A percentile compares a stretch with the other conserved stretches of the same genome.
Conservation (phyloP, 2,329 filamentous ascomycete genomes). For the Talaromyces sp. region DNA sequence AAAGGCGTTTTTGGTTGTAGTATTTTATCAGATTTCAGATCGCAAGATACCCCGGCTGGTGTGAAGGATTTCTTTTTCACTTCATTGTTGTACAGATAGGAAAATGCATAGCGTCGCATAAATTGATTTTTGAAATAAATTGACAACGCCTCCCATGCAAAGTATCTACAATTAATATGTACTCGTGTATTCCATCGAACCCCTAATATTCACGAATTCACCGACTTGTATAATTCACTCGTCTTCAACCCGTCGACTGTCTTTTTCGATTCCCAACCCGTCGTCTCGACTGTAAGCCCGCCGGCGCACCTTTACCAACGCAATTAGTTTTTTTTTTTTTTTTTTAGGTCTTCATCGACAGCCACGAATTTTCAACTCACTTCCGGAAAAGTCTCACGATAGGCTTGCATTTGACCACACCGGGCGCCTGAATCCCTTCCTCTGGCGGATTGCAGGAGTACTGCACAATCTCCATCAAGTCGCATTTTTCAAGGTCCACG, state of each 20-base stretch:
- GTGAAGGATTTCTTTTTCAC: not conserved
- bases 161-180: constrained; percentile 17
- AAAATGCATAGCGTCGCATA: constrained; percentile 1
- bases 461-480: constrained; percentile 56
- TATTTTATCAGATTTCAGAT: constrained; percentile 2
- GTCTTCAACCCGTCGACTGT: not conserved
- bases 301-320: constrained; percentile 38
- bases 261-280: constrained; percentile 47
- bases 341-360: not conserved
- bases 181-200: not conserved
- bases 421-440: constrained; percentile 34
- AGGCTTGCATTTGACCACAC: constrained; percentile 50
- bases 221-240: not conserved
- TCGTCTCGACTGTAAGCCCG: constrained; percentile 58
- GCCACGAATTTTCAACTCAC: constrained; percentile 34
- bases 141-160: constrained; percentile 10
- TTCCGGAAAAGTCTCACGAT: constrained; percentile 54
- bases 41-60: constrained; percentile 8
- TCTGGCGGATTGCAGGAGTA: constrained; percentile 55
- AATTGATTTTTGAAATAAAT: not conserved
- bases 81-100: not conserved
- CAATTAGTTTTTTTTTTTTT: too few species aligned
- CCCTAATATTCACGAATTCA: not conserved
- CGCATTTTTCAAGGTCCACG: constrained; percentile 50
- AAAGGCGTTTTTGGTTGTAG: not conserved